Base-by-base conservation (phyloP, 108 stramenopile genomes). In the Bacterosira constricta region DNA sequence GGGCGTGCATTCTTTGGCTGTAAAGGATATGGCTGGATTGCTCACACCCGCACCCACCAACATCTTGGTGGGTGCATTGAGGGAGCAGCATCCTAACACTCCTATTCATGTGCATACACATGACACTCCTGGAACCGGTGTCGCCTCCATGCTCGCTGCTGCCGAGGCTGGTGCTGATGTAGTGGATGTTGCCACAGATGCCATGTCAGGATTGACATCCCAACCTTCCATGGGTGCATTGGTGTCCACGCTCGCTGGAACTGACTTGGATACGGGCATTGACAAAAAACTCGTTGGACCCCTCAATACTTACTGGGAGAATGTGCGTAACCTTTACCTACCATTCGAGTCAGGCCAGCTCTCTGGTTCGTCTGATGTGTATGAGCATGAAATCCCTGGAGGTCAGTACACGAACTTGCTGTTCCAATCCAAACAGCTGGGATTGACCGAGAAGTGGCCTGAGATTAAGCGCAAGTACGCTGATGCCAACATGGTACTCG, bases 41-140 rank as follows among this genome's bases (percentile, higher is more conserved):
- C 70, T 91, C 20, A 90, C 90, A 55, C 96, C 95, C 0, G 32
- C 77, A 36, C 90, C 92, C 15, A 85, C 89, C 1, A 85, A 67
- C 20, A 61, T 75, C 80, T 71, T 95, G 20, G 88, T 94, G 2
- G 45, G 63, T 26, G 85, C 83, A n/a, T 49, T 95, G 20, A 81
- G 93, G 7, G 61, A 70, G 72, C 85, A 88, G 73, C 87, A 89
- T 79, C 96, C 96, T 7, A 85, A 96, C 66, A 73, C 85, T 39
- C 96, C 96, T 17, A 96, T 98, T 54, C 98, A 98, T 71, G 91
- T 98, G 12, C 98, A 98, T 83, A 97, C 98, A n/a, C 98, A 98
- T 71, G 96, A 97, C 77, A 97, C 98, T 9, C 93, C 97, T 21
- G 97, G 98, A 15, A 85, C 87, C 23, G 95, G 96, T 12, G 96